A percentile compares a stretch with the other conserved stretches of the same genome.
phyloP scores from a whole-genome alignment of 331 rosid genomes.

The Quercus lobata region DNA sequence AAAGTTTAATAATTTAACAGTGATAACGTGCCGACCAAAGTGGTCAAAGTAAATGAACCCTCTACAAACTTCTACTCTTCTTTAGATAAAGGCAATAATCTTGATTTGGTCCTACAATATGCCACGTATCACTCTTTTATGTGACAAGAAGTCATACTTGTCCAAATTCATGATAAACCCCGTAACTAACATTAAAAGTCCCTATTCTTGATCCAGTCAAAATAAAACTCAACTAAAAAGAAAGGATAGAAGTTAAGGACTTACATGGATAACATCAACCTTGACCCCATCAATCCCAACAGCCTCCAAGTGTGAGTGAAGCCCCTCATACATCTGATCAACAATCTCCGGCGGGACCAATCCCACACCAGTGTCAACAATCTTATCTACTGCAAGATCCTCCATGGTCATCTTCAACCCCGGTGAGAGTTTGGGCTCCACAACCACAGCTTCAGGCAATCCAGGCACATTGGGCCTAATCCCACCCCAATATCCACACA shows the following conservation, averaged over 20 bases:
- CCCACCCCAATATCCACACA: conserved; percentile 97
- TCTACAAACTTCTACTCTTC: not conserved
- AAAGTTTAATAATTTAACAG: not conserved
- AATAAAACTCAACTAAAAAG: too few relatives aligned
- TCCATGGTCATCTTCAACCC: conserved; percentile 74
- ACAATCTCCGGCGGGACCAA: conserved; percentile 69
- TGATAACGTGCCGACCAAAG: conserved; percentile 39
- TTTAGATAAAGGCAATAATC: not conserved
- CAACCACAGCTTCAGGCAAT: conserved; percentile 48
- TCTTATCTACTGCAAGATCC: conserved; percentile 90
- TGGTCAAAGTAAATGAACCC: not conserved
- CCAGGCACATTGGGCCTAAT: conserved; percentile 65
- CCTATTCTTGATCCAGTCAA: not conserved
- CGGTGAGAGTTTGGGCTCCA: conserved; percentile 43
- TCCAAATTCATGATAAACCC: not conserved
- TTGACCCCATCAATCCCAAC: conserved; percentile 90
- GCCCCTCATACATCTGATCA: conserved; percentile 67
- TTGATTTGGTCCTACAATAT: not conserved
- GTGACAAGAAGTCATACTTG: not conserved
- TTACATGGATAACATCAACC: conserved; percentile 91
- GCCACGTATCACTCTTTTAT: not conserved
- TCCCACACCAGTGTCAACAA: conserved; percentile 61
- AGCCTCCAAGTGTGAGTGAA: conserved; percentile 62
- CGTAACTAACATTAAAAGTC: too few relatives aligned
- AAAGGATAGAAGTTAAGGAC: not conserved